phyloP scores from a whole-genome alignment of 2,329 filamentous ascomycete genomes.

The Aspergillus sp. region DNA sequence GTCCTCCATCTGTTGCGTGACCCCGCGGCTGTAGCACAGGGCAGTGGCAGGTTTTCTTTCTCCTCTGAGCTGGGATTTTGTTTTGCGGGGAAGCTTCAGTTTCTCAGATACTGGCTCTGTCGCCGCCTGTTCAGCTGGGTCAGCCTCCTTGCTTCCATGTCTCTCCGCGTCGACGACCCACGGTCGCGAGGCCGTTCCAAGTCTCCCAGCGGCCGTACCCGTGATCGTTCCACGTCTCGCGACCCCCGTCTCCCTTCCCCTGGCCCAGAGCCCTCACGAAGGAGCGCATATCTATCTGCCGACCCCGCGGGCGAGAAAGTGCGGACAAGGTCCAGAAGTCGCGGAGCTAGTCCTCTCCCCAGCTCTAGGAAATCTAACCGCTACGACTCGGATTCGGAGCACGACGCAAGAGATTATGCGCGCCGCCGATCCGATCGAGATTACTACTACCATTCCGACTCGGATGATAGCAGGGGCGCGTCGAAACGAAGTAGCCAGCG shows the following conservation, averaged over 20 bases:
- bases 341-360: constrained; percentile 17
- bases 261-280: constrained; percentile 24
- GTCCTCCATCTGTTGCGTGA: not conserved
- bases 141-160: constrained; percentile 24
- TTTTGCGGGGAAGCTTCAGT: constrained; percentile 1
- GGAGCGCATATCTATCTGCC: constrained; percentile 27
- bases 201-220: constrained; percentile 41
- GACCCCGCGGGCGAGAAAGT: constrained; percentile 28
- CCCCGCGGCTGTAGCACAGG: not conserved
- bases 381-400: constrained; percentile 26
- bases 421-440: constrained; percentile 19
- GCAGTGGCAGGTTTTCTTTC: not conserved
- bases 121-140: not conserved
- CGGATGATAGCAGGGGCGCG: constrained; percentile 17
- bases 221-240: constrained; percentile 46
- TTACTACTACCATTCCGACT: constrained; percentile 28
- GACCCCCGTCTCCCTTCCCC: constrained; percentile 37
- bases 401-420: constrained; percentile 19
- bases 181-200: constrained; percentile 47
- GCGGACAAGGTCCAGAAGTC: constrained; percentile 21
- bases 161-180: constrained; percentile 41
- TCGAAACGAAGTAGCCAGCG: constrained; percentile 13
- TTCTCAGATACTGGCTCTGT: not conserved
- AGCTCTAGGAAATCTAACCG: constrained; percentile 21
- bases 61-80: not conserved